Percentiles rank a stretch among this genome's conserved stretches.
Evolutionary conservation across 2,329 filamentous ascomycete species (phyloP).

Genomic region (Setomelanomma holmii): DNA sequence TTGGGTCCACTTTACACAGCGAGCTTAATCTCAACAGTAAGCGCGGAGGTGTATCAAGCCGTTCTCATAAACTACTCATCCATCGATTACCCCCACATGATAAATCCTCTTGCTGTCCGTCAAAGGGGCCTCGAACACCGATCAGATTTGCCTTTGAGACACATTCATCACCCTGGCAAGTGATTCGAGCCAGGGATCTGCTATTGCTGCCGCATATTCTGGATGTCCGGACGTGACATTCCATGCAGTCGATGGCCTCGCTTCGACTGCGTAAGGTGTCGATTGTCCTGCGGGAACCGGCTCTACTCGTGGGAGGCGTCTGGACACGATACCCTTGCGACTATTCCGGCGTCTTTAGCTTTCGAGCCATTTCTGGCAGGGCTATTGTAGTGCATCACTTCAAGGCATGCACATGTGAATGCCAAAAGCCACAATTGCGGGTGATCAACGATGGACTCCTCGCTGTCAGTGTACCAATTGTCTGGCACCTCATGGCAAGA

Average conservation of each 20-base stretch:
- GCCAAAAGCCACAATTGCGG: constrained; percentile 45
- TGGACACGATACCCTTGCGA: background rate
- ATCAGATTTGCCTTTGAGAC: constrained; percentile 29
- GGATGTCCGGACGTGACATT: background rate
- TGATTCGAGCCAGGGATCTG: background rate
- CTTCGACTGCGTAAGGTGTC: background rate
- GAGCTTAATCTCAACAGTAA: constrained; percentile 34
- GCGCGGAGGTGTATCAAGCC: constrained; percentile 32
- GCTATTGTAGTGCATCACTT: constrained; percentile 11
- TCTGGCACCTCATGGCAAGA: background rate
- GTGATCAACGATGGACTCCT: constrained; percentile 36
- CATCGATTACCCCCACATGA: constrained; percentile 14
- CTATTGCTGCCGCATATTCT: background rate
- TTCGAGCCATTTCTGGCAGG: constrained; percentile 37
- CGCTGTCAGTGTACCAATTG: background rate
- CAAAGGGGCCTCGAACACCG: constrained; percentile 16
- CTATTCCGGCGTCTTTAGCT: constrained; percentile 5
- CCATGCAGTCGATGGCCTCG: background rate
- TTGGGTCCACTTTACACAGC: constrained; percentile 18
- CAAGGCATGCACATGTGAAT: constrained; percentile 27
- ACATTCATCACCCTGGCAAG: background rate
- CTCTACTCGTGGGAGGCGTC: background rate
- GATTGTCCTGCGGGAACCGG: constrained; percentile 6
- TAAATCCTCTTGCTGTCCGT: background rate
- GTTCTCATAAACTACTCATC: constrained; percentile 9